Percentiles rank a stretch among this genome's conserved stretches.
Conservation (phyloP, 2,329 filamentous ascomycete genomes). For the Alternaria conjuncta region DNA sequence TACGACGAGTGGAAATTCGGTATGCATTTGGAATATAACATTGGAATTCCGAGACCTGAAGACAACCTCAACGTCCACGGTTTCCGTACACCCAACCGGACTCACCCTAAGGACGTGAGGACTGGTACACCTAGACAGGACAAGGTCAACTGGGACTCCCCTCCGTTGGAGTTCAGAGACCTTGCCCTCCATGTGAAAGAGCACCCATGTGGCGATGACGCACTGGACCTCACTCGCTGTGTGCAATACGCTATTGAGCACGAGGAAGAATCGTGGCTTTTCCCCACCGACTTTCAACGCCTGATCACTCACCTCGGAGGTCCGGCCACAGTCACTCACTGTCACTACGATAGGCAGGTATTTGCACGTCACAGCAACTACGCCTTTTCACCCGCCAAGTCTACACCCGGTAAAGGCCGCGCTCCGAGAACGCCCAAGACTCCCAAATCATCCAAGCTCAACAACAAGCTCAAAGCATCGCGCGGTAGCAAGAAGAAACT, state of each 20-base stretch:
- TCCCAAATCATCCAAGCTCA: background rate
- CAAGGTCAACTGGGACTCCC: constrained; percentile 10
- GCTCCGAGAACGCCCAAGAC: background rate
- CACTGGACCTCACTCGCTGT: constrained; percentile 37
- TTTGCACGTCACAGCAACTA: constrained; percentile 22
- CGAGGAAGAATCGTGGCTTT: constrained; percentile 30
- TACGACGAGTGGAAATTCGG: constrained; percentile 20
- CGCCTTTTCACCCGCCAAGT: background rate
- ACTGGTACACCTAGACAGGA: background rate
- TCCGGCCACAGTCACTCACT: constrained; percentile 12
- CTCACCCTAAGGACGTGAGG: constrained; percentile 16
- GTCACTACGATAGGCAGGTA: constrained; percentile 24
- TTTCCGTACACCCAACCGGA: constrained; percentile 26
- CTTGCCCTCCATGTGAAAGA: constrained; percentile 29
- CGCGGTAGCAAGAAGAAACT: background rate
- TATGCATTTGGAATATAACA: constrained; percentile 8
- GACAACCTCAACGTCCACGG: constrained; percentile 20
- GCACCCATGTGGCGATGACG: constrained; percentile 31
- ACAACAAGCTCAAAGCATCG: background rate
- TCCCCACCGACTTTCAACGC: constrained; percentile 27
- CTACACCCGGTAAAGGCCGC: background rate
- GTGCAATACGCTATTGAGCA: constrained; percentile 30
- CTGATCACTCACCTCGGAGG: constrained; percentile 30
- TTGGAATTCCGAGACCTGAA: constrained; percentile 7
- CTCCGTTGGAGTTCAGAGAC: constrained; percentile 28